Evolutionary conservation across 805 yeast genomes (phyloP).

Genomic region (Saturnispora sekii): DNA sequence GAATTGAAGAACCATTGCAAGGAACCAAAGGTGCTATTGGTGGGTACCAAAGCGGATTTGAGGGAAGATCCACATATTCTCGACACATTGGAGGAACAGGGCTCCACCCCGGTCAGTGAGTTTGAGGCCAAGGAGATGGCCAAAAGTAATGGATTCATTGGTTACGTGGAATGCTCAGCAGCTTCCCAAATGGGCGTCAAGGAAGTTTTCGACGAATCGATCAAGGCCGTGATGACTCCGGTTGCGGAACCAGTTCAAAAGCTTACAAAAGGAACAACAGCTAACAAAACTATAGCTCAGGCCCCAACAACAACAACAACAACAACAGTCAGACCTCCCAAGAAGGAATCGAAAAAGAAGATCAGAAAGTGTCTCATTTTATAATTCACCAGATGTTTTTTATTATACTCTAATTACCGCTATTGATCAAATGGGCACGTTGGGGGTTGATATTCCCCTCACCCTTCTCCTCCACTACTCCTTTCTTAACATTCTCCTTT

Average conservation of each 20-base stretch:
- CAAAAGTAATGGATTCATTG: slow-evolving; percentile 59
- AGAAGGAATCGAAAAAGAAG: slow-evolving; percentile 27
- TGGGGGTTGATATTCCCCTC: slow-evolving; percentile 46
- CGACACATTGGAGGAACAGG: slow-evolving; percentile 54
- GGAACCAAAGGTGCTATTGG: slow-evolving; percentile 56
- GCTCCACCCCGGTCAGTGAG: slow-evolving; percentile 49
- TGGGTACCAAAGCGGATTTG: slow-evolving; percentile 85
- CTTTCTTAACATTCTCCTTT: slow-evolving; percentile 33
- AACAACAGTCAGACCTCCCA: slow-evolving; percentile 1
- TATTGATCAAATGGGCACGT: slow-evolving; percentile 34
- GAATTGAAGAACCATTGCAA: slow-evolving; percentile 77
- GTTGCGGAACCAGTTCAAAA: slow-evolving; percentile 13
- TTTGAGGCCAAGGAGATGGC: slow-evolving; percentile 61
- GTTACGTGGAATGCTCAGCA: slow-evolving; percentile 83
- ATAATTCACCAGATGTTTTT: slow-evolving; percentile 16
- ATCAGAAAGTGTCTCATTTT: slow-evolving; percentile 41
- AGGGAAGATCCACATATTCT: slow-evolving; percentile 73
- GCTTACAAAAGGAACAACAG: slow-evolving; percentile 11
- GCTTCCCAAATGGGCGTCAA: slow-evolving; percentile 81
- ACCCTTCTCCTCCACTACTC: slow-evolving; percentile 22
- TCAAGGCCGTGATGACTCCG: slow-evolving; percentile 54
- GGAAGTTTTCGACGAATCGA: slow-evolving; percentile 76
- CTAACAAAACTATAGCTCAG: slow-evolving; percentile 3
- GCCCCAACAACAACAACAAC: not conserved
- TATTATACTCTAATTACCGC: slow-evolving; percentile 1